A percentile compares a stretch with the other conserved stretches of the same genome.
Evolutionary conservation across 345 rosid genomes (phyloP).

Genomic region (Salix purpurea): DNA sequence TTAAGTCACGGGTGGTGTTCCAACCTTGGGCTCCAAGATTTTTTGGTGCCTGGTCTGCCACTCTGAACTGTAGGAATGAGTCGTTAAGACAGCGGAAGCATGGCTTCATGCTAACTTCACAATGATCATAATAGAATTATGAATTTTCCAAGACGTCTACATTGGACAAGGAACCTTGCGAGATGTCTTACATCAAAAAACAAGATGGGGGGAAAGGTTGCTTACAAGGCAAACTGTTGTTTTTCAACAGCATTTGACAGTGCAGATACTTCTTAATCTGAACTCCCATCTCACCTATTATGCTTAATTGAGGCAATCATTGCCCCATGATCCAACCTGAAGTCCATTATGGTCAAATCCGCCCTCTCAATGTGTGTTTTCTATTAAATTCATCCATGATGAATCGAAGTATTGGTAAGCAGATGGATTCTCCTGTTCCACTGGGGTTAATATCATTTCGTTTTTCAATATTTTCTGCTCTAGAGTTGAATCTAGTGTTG

Average conservation of each 20-base stretch:
- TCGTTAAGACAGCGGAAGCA: not conserved
- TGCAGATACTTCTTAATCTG: not conserved
- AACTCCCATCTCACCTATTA: not conserved
- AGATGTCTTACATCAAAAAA: not conserved
- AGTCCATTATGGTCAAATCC: no score
- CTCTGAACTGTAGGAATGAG: not conserved
- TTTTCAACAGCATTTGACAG: conserved; percentile 1
- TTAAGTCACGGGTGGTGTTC: not conserved
- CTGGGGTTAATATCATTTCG: no score
- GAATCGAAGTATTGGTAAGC: no score
- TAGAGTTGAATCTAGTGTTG: not conserved
- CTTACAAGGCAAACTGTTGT: not conserved
- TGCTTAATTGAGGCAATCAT: not conserved
- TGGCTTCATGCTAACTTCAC: not conserved
- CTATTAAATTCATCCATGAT: not conserved
- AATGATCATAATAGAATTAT: not conserved
- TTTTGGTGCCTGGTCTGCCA: not conserved
- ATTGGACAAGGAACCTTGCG: not conserved
- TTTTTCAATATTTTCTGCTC: not conserved
- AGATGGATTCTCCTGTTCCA: no score
- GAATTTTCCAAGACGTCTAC: not conserved
- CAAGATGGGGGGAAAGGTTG: not conserved
- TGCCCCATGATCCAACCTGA: not conserved
- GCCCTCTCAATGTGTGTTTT: not conserved
- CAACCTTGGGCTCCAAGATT: not conserved